These are phyloP conservation scores for Nosema muscidifuracis DNA, from an alignment of 371 early-diverging fungal genomes.

Conservation along the genomic window DNA sequence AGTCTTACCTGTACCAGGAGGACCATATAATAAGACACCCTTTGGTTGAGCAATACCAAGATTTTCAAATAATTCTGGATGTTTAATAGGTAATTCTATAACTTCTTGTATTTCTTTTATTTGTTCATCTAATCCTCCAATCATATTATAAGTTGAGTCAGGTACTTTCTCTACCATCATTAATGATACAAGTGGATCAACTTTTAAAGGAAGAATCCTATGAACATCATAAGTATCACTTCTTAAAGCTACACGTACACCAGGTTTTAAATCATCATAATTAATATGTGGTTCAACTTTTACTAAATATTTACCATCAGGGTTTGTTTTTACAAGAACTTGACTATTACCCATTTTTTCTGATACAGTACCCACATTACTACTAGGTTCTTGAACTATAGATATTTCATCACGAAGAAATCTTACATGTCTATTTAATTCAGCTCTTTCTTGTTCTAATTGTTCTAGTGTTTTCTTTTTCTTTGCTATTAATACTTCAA, in stretches of 20 bases:
- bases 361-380: constrained; percentile 92
- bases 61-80: constrained; percentile 83
- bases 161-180: constrained; percentile 61
- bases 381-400: constrained; percentile 87
- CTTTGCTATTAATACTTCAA: constrained; percentile 54
- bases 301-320: constrained; percentile 97
- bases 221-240: constrained; percentile 90
- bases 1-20: constrained; percentile 97
- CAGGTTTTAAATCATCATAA: constrained; percentile 82
- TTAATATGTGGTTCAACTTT: constrained; percentile 82
- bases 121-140: constrained; percentile 91
- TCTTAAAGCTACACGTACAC: constrained; percentile 88
- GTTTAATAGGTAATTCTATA: constrained; percentile 87
- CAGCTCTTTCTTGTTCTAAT: constrained; percentile 91
- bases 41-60: constrained; percentile 91
- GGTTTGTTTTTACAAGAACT: constrained; percentile 88
- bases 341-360: constrained; percentile 98
- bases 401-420: constrained; percentile 89
- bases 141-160: constrained; percentile 83
- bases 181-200: constrained; percentile 62
- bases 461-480: constrained; percentile 77
- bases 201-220: constrained; percentile 63
- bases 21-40: constrained; percentile 84
- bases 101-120: constrained; percentile 92
- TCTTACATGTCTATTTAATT: constrained; percentile 82